Evolutionary conservation across 352 stramenopile species (phyloP), one percentile per base, ranked within the genome.

Genomic region (Vaucheria bursata): DNA sequence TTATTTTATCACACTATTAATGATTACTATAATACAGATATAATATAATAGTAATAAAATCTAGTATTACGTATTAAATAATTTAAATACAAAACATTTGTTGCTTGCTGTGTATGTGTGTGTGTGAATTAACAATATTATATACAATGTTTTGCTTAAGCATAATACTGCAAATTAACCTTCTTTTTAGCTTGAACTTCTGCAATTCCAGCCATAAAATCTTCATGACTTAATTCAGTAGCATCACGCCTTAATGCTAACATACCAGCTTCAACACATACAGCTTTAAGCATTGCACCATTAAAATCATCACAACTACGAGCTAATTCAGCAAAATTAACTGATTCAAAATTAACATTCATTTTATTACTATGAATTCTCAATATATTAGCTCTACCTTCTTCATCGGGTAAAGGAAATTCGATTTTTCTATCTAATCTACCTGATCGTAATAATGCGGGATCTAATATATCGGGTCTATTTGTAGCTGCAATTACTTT

Each of bases 261-360:
- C 95, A 99, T 99, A 75, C 96, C 96, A 38, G 95, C 94, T 85
- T 99, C 96, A 31, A 99, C 95, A 79, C 94, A 98, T n/a, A 99
- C 93, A 50, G 96, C 96, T 86, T 98, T 98, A 29, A 98, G 83
- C 85, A 98, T 94, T 32, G 96, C 96, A 35, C 95, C 96, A 87
- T 98, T 98, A 76, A 99, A 99, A 86, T 99, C 96, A 81, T 99
- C 96, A 84, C 93, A 98, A 79, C 87, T 97, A 40, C 96, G 88
- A 37, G 94, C 93, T 35, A 98, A 86, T 85, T 99, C 95, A 75
- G 98, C 94, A 84, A 97, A 98, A 79, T 98, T 98, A 35, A 98
- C 95, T 74, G 87, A 83, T 18, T 88, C 87, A 32, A 65, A 50
- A 71, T 83, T 64, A 0, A 85, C 71, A 29, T 85, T 81, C 45